Base-by-base conservation (phyloP, 2,329 filamentous ascomycete species). In the Arachnomyces sp. region DNA sequence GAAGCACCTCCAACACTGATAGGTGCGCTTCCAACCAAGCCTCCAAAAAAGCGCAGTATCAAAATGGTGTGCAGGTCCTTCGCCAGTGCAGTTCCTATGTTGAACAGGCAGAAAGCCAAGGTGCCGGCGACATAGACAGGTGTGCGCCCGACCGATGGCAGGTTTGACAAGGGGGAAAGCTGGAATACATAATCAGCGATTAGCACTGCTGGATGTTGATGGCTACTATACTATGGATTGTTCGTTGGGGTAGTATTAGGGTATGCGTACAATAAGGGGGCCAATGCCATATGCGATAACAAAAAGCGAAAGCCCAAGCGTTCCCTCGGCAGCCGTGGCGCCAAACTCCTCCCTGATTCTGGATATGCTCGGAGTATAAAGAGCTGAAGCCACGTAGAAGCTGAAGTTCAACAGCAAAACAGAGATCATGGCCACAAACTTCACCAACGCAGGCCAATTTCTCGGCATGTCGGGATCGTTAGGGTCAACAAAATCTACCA, bases 301-400 rank as follows among this genome's bases (percentile, higher is more conserved):
- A 52, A 81, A 83, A 43, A 83, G 68, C 0, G 77, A 71, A 4
- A 83, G 65, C 0, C 77, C 77, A 0, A 82, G 64, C 0, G 73
- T 72, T 2, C 76, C 74, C 7, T 71, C 65, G 7, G 73, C 62
- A 21, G 67, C 56, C 15, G 65, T 65, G 31, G 82, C 72, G 21
- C 67, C 66, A 47, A 80, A 82, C 13, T 65, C 62, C 7, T 60
- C 46, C 54, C 73, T 71, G 12, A 83, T 64, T 6, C 72, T 72
- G 18, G 54, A 50, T 25, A 60, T 58, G 8, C 66, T 68, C 5
- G 69, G 59, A 0, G 68, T 70, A 51, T 72, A 74, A 45, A 73
- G 73, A 38, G 69, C 48, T 28, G 44, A 46, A 6, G 42, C 44
- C 5, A 38, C 37, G 31, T 46, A 46, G 29, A 46, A 44, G 28